A percentile compares a stretch with the other conserved stretches of the same genome.
Conservation (phyloP, 768 basidiomycete species). For the Leccinum broughii region DNA sequence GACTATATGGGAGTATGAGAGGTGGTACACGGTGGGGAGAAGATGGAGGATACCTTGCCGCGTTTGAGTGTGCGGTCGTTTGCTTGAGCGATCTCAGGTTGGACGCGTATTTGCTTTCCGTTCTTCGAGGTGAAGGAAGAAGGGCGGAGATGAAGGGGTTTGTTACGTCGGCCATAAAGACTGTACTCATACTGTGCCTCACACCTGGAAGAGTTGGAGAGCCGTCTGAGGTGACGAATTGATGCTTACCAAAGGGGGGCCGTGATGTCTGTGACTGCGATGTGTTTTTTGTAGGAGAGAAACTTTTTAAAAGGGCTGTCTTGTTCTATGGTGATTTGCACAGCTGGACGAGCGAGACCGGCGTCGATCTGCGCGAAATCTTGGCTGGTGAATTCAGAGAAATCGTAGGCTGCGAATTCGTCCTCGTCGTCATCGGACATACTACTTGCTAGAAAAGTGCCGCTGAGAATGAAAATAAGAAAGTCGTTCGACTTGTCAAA, state of each 20-base stretch:
- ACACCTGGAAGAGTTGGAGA: constrained; percentile 51
- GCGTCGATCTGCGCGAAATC: constrained; percentile 48
- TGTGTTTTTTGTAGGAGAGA: constrained; percentile 40
- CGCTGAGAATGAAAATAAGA: constrained; percentile 16
- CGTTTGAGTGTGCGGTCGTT: constrained; percentile 56
- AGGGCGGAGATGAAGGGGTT: constrained; percentile 52
- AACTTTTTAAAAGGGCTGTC: constrained; percentile 42
- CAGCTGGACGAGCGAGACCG: constrained; percentile 28
- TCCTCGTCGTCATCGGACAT: constrained; percentile 32
- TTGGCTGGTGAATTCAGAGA: constrained; percentile 57
- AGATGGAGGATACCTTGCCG: constrained; percentile 49
- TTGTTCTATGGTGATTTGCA: constrained; percentile 36
- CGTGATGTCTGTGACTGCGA: constrained; percentile 66
- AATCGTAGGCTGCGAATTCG: constrained; percentile 50
- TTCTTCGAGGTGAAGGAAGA: constrained; percentile 51
- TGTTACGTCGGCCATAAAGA: constrained; percentile 55
- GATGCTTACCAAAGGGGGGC: constrained; percentile 56
- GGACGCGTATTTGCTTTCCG: constrained; percentile 62
- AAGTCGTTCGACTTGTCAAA: constrained; percentile 21
- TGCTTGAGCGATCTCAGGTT: constrained; percentile 47
- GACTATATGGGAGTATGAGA: constrained; percentile 38
- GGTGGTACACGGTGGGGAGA: not conserved
- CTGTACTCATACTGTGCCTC: constrained; percentile 81
- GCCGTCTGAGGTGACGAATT: not conserved
- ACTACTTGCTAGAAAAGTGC: not conserved